Evolutionary conservation across 2,329 filamentous ascomycete species (phyloP), one percentile per base, ranked within the genome.

Genomic region (Trichoderma sp.): DNA sequence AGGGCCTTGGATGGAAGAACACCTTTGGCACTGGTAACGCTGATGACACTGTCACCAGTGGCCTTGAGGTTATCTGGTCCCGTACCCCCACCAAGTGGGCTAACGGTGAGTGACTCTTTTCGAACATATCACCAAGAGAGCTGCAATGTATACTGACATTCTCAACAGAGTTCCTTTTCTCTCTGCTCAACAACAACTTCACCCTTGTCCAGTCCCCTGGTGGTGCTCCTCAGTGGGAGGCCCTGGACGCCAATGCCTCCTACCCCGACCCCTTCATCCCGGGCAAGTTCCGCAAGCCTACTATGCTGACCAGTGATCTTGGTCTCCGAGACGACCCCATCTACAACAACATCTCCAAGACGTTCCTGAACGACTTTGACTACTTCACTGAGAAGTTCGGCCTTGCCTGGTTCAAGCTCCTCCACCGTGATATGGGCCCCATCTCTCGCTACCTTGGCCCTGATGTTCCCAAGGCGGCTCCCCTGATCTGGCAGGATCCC

Each of bases 1-100:
- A 92, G 77, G 91, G 91, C 70, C 81, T 94, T 16, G 91, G 91
- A 73, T 94, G 91, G 91, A 79, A 79, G 72, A 93, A 88, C 85
- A 85, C 81, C 69, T 82, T 88, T 79, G 84, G 83, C 71, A 81
- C 85, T 11, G 91, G 91, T 73, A 91, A 89, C 75, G 91, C 89
- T 24, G 83, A 86, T 37, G 83, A 94, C 76, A 85, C 90, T 77
- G 92, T 91, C 81, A 93, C 91, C 72, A 89, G 86, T 73, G 91
- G 91, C 64, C 84, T 94, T 3, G 91, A 94, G 80, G 91, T 94
- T 64, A 92, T 85, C 79, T 94, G 91, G 91, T 92, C 91, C 75
- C 88, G 84, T 77, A 91, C 89, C 21, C 91, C 91, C 5, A 89
- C 86, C 73, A 88, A 92, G 83, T 71, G 70, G 70, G 62, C 55